Evolutionary conservation across 192 early-diverging fungal genomes (phyloP).

Genomic region (Backusella parvicylindrica): DNA sequence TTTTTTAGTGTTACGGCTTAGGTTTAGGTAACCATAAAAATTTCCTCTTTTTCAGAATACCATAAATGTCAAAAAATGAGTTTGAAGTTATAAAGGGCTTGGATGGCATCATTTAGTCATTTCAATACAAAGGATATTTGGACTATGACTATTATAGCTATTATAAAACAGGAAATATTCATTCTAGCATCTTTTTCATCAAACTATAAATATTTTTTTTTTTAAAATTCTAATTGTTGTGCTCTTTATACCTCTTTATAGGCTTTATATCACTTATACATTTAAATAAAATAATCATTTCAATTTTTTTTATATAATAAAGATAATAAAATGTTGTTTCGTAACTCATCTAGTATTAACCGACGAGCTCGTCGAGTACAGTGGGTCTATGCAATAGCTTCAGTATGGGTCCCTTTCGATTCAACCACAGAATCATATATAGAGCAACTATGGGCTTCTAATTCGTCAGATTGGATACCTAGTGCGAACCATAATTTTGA

Average conservation of each 20-base stretch:
- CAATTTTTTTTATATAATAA: background rate
- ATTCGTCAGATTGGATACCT: background rate
- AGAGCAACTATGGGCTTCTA: background rate
- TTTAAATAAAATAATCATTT: background rate
- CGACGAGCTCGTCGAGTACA: background rate
- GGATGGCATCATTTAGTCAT: background rate
- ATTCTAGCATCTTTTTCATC: background rate
- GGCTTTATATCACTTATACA: background rate
- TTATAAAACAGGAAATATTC: background rate
- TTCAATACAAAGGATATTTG: background rate
- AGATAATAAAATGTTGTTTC: background rate
- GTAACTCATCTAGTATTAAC: background rate
- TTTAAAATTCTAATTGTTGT: background rate
- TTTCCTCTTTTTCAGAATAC: background rate
- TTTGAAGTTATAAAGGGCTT: background rate
- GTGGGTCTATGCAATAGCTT: background rate
- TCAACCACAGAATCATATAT: background rate
- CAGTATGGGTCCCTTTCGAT: background rate
- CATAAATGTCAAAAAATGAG: background rate
- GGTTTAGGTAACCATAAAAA: background rate
- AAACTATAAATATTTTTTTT: background rate
- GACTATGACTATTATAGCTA: background rate
- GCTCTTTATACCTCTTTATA: background rate
- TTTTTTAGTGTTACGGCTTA: background rate
- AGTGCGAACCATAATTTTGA: background rate